These are phyloP conservation scores for Termitomyces sp. DNA, from an alignment of 768 basidiomycete genomes.

Conservation along the genomic window DNA sequence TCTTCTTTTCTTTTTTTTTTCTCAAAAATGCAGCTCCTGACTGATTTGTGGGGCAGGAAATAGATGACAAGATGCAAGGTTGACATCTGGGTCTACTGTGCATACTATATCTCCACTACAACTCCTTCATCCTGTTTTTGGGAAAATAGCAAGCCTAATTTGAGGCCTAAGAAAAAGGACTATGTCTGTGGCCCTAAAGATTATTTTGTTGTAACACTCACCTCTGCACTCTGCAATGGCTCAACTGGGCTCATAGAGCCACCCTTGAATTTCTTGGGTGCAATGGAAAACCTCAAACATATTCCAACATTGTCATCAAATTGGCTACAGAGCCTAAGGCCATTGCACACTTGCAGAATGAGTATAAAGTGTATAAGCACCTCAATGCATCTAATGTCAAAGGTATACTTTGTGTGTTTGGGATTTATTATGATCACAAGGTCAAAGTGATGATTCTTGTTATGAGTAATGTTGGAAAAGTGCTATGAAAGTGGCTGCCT, in stretches of 20 bases:
- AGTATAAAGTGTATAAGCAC: conserved; percentile 13
- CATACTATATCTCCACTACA: conserved; percentile 6
- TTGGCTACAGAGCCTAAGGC: conserved; percentile 3
- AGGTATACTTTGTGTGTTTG: conserved; percentile 10
- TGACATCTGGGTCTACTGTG: conserved; percentile 2
- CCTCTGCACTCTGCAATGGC: conserved; percentile 5
- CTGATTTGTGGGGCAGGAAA: background rate
- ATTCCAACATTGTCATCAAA: conserved; percentile 10
- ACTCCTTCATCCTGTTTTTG: conserved; percentile 5
- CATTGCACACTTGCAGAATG: conserved; percentile 9
- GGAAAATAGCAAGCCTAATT: background rate
- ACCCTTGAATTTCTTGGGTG: conserved; percentile 2
- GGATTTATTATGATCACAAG: conserved; percentile 14
- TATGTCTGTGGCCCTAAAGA: background rate
- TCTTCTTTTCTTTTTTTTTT: no score
- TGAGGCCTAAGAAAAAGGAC: background rate
- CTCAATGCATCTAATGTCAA: conserved; percentile 4
- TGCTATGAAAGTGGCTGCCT: background rate
- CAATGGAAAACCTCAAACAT: background rate
- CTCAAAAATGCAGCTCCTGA: no score
- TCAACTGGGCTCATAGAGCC: conserved; percentile 10
- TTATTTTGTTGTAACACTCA: conserved; percentile 6
- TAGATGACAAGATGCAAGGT: background rate
- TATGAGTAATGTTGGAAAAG: conserved; percentile 12
- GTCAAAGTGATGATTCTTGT: conserved; percentile 10